A percentile compares a stretch with the other conserved stretches of the same genome.
These are phyloP conservation scores for Talaromyces albobiverticillius DNA, from an alignment of 2,329 filamentous ascomycete genomes.

Conservation along the genomic window DNA sequence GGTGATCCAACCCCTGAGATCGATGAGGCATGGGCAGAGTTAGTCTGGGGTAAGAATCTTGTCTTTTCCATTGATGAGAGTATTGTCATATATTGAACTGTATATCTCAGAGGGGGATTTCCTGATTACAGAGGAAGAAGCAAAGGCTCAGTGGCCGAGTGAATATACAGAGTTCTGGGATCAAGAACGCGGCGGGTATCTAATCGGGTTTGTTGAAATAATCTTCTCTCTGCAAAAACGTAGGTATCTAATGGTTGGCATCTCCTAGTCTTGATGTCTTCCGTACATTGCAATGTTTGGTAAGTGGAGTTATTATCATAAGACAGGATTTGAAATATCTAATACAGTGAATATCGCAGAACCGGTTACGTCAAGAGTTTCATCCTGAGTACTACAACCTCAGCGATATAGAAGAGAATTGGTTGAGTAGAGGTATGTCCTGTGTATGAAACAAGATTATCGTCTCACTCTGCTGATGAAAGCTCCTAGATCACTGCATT, in stretches of 20 bases:
- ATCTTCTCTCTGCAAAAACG: too few relatives aligned
- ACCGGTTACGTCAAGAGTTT: neutral
- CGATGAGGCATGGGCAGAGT: neutral
- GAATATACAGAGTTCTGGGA: neutral
- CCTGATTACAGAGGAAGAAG: too few relatives aligned
- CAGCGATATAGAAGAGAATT: neutral
- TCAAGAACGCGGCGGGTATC: neutral
- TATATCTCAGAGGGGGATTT: too few relatives aligned
- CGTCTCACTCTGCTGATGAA: too few relatives aligned
- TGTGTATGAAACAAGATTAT: too few relatives aligned
- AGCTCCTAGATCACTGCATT: conserved; percentile 1
- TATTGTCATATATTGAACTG: too few relatives aligned
- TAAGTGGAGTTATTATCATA: neutral
- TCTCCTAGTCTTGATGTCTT: neutral
- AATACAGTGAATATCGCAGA: too few relatives aligned
- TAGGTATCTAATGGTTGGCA: too few relatives aligned
- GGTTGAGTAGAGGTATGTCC: too few relatives aligned
- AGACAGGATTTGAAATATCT: too few relatives aligned
- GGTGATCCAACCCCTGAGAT: conserved; percentile 1
- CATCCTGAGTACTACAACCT: neutral
- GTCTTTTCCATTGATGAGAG: neutral
- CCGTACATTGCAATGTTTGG: neutral
- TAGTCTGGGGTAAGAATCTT: neutral
- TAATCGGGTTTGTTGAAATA: neutral
- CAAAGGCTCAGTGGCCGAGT: neutral